Evolutionary conservation across 352 stramenopile species (phyloP).

Genomic region (Pythium guiyangense): DNA sequence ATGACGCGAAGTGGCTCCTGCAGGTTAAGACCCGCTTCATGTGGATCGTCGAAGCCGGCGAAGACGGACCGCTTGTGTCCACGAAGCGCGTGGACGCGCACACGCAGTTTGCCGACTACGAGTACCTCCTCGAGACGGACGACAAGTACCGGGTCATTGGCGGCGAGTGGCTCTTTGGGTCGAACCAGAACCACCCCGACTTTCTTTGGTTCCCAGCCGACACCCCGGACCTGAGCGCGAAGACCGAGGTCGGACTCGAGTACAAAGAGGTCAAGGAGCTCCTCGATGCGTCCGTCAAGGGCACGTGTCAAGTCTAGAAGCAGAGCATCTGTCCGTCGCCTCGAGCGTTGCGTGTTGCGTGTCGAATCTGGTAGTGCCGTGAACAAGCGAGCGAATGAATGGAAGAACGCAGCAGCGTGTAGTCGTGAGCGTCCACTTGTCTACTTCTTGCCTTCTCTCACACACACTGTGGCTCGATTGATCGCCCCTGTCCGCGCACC

Average conservation of each 20-base stretch:
- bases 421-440: too few species aligned
- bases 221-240: constrained; percentile 28
- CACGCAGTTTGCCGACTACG: constrained; percentile 54
- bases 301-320: constrained; percentile 14
- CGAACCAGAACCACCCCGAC: constrained; percentile 52
- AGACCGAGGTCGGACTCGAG: constrained; percentile 38
- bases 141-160: constrained; percentile 57
- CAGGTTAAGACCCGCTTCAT: constrained; percentile 54
- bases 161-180: constrained; percentile 58
- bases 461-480: too few species aligned
- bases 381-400: background rate
- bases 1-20: constrained; percentile 40
- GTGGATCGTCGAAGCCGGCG: constrained; percentile 51
- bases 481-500: too few species aligned
- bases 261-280: constrained; percentile 47
- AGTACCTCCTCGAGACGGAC: constrained; percentile 70
- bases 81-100: constrained; percentile 40
- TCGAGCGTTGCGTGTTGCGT: too few species aligned
- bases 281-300: constrained; percentile 26
- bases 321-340: too few species aligned
- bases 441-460: too few species aligned
- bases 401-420: too few species aligned
- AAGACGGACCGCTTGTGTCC: constrained; percentile 45
- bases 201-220: constrained; percentile 65
- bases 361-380: background rate